A percentile compares a stretch with the other conserved stretches of the same genome.
These are phyloP conservation scores for Cadophora sp. DNA, from an alignment of 2,329 filamentous ascomycete species.

Conservation along the genomic window DNA sequence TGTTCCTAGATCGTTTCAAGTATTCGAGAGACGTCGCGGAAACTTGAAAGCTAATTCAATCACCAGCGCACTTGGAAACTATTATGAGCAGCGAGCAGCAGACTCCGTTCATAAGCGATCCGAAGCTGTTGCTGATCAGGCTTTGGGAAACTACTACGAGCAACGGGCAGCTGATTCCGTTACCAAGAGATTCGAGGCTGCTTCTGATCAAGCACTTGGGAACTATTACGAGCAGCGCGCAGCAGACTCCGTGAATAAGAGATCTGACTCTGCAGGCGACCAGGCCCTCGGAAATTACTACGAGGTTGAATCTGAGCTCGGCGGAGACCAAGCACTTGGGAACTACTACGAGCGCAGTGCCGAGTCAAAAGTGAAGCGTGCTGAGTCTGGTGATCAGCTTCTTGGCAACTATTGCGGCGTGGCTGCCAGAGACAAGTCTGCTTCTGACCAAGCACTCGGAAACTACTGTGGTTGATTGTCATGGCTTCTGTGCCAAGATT, in stretches of 20 bases:
- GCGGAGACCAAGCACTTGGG: background rate
- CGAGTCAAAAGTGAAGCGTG: background rate
- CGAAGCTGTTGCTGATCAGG: background rate
- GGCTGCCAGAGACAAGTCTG: background rate
- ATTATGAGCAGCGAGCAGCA: background rate
- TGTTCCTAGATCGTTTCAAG: background rate
- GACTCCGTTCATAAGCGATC: background rate
- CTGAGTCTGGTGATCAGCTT: background rate
- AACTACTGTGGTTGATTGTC: background rate
- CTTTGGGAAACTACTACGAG: background rate
- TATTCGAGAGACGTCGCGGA: background rate
- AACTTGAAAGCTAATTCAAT: background rate
- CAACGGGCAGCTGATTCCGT: background rate
- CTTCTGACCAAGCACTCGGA: background rate
- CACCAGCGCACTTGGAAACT: background rate
- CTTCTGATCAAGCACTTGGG: background rate
- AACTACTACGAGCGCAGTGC: constrained; percentile 5
- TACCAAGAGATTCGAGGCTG: background rate
- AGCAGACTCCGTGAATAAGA: background rate
- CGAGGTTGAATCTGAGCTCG: background rate
- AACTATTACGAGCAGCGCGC: background rate
- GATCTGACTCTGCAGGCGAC: background rate
- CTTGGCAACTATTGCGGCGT: background rate
- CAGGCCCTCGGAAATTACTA: background rate
- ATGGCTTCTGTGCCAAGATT: background rate